Base-by-base conservation (phyloP, 78 protist species). In the Neovahlkampfia damariscottae region DNA sequence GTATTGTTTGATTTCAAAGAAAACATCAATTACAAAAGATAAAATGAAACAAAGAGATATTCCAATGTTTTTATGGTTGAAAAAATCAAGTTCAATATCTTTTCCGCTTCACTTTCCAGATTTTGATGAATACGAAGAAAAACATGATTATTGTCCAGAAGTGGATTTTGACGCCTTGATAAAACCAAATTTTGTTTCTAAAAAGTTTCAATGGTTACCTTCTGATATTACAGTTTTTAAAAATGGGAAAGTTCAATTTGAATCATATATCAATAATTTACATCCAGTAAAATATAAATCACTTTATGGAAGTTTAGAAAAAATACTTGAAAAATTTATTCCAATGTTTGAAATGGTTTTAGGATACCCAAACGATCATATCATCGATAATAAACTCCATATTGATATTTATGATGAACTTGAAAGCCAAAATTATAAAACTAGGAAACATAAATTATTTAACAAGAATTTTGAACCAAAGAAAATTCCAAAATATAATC, bases 181-280 rank as follows among this genome's bases (percentile, higher is more conserved):
- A n/a, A n/a, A 50, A n/a, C 34, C 62, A 19, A 50, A 50, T 50
- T 50, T n/a, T 50, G n/a, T n/a, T n/a, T n/a, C n/a, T n/a, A n/a
- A n/a, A n/a, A n/a, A n/a, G n/a, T n/a, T n/a, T n/a, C 85, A 82
- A 41, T 82, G 85, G 85, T 76, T 82, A 8, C 85, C 85, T 31
- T 3, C 58, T 5, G 85, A 82, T 5, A 37, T 82, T 7, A 7
- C 28, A 29, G 86, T 82, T 32, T 38, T 10, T 8, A 5, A 27
- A 40, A 50, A 80, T 4, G 82, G 76, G 41, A 8, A 28, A 5
- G 80, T 74, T 31, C 74, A n/a, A 37, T 40, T 77, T 19, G 82
- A 3, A 5, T 38, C 72, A 3, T 82, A 82, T 76, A 77, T 82
- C 38, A 82, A 82, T 69, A 82, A 82, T 41, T 70, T 82, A 9